Evolutionary conservation across 2,329 filamentous ascomycete genomes (phyloP).

Genomic region (Triangularia setosa): DNA sequence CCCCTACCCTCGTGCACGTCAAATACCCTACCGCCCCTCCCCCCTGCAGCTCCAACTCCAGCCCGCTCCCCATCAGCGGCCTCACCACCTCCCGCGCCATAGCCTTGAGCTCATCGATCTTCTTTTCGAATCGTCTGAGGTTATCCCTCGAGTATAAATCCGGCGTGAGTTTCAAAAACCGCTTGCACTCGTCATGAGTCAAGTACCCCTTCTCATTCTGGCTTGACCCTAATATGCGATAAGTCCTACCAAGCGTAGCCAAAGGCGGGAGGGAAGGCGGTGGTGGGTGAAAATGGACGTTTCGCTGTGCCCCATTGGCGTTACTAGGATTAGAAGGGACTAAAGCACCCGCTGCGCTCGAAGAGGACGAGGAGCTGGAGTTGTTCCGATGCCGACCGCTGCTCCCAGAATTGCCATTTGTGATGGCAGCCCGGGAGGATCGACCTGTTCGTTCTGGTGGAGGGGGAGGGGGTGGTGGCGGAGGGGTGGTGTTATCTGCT

Average conservation of each 20-base stretch:
- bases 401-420: not conserved
- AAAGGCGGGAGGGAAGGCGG: constrained; percentile 36
- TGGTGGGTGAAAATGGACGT: not conserved
- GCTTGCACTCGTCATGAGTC: constrained; percentile 81
- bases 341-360: constrained; percentile 7
- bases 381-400: not conserved
- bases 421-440: constrained; percentile 16
- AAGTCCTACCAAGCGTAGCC: constrained; percentile 66
- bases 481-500: constrained; percentile 79
- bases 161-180: constrained; percentile 78
- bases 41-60: constrained; percentile 67
- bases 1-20: constrained; percentile 47
- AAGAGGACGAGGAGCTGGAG: not conserved
- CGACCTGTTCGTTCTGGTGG: constrained; percentile 23
- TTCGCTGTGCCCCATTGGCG: constrained; percentile 29
- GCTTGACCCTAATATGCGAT: constrained; percentile 66
- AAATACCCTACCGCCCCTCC: constrained; percentile 46
- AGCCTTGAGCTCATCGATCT: constrained; percentile 83
- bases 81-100: constrained; percentile 78
- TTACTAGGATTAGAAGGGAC: constrained; percentile 2
- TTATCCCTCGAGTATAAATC: constrained; percentile 86
- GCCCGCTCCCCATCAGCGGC: constrained; percentile 78
- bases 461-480: constrained; percentile 39
- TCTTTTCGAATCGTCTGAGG: constrained; percentile 76
- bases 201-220: constrained; percentile 54